Conservation (phyloP, 768 basidiomycete species). For the Amanita rubescens region DNA sequence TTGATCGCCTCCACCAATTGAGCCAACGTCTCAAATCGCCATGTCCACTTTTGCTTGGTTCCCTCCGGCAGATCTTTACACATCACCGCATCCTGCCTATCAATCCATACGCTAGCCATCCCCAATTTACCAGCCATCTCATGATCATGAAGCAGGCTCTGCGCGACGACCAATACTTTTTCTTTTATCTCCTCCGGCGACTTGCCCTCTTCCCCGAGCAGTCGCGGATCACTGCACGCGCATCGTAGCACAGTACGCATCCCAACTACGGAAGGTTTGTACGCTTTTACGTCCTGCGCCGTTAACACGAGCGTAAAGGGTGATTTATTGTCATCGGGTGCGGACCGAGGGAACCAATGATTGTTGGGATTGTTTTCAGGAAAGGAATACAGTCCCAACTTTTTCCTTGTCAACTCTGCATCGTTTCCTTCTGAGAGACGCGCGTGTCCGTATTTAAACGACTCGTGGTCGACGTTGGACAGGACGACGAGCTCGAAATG, state of each 20-base stretch:
- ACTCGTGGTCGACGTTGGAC: conserved; percentile 65
- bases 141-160: conserved; percentile 62
- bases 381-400: conserved; percentile 22
- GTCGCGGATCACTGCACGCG: conserved; percentile 30
- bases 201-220: conserved; percentile 25
- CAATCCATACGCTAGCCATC: conserved; percentile 60
- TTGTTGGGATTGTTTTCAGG: conserved; percentile 26
- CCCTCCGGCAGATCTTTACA: conserved; percentile 31
- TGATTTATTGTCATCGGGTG: conserved; percentile 34
- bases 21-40: conserved; percentile 53
- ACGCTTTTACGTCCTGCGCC: conserved; percentile 65
- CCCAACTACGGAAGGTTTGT: conserved; percentile 58
- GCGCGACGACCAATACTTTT: conserved; percentile 58
- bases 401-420: conserved; percentile 11
- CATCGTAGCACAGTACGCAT: conserved; percentile 43
- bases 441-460: conserved; percentile 53
- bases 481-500: conserved; percentile 66
- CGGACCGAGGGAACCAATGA: conserved; percentile 38
- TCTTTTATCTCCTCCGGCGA: conserved; percentile 28
- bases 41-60: conserved; percentile 30
- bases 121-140: conserved; percentile 51
- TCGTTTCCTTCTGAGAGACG: conserved; percentile 37
- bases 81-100: conserved; percentile 40
- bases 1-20: conserved; percentile 56
- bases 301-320: conserved; percentile 63